Conservation (phyloP, 768 basidiomycete species). For the Coprinellus micaceus region DNA sequence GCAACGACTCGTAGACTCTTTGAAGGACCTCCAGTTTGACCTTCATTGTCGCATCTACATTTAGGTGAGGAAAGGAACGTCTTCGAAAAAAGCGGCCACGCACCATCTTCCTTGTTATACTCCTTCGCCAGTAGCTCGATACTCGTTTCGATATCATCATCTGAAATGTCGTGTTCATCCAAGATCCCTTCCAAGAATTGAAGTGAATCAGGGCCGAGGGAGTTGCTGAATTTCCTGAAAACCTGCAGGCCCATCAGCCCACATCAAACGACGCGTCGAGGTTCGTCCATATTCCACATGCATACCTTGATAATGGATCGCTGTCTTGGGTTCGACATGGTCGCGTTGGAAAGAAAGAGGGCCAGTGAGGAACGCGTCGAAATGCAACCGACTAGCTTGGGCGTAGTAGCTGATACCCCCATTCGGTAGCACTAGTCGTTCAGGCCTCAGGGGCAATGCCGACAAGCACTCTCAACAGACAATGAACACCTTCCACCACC, state of each 20-base stretch:
- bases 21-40: constrained; percentile 64
- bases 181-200: constrained; percentile 70
- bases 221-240: constrained; percentile 85
- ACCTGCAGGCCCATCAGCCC: constrained; percentile 44
- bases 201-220: constrained; percentile 75
- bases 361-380: background rate
- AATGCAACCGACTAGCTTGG: background rate
- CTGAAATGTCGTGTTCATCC: constrained; percentile 64
- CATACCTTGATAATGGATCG: constrained; percentile 46
- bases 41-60: constrained; percentile 75
- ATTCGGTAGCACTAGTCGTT: background rate
- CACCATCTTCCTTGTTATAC: constrained; percentile 88
- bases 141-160: constrained; percentile 67
- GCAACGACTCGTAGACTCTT: constrained; percentile 72
- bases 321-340: constrained; percentile 47
- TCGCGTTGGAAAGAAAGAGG: constrained; percentile 1
- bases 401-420: background rate
- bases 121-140: constrained; percentile 80
- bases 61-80: background rate
- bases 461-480: constrained; percentile 6
- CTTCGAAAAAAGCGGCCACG: constrained; percentile 6
- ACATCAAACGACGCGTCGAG: too few relatives aligned
- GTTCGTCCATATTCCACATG: background rate
- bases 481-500: constrained; percentile 3
- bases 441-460: background rate